phyloP scores from a whole-genome alignment of 2,329 filamentous ascomycete species.

The Diaporthe capsici region DNA sequence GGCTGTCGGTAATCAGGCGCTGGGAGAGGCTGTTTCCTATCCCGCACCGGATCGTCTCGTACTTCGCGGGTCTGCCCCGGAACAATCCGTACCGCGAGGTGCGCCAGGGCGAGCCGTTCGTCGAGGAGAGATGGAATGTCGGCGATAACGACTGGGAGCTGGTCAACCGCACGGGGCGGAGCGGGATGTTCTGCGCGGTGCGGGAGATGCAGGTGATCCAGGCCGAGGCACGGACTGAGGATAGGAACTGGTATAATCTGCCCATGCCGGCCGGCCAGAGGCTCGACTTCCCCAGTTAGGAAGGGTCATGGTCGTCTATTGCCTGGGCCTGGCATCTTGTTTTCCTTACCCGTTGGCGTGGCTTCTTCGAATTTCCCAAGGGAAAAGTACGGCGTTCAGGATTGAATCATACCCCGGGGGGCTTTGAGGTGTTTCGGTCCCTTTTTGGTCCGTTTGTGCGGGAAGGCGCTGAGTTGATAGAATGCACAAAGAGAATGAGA shows the following conservation, averaged over 20 bases:
- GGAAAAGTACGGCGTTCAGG: conserved; percentile 19
- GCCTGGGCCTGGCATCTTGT: neutral
- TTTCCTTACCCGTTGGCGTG: neutral
- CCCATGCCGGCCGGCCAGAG: conserved; percentile 52
- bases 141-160: conserved; percentile 56
- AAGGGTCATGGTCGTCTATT: neutral
- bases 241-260: conserved; percentile 54
- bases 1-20: conserved; percentile 71
- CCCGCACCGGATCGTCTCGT: conserved; percentile 71
- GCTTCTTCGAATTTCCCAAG: neutral
- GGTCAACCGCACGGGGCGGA: conserved; percentile 59
- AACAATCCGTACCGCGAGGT: conserved; percentile 74
- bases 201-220: conserved; percentile 61
- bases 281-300: conserved; percentile 50
- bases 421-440: conserved; percentile 5
- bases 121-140: conserved; percentile 63
- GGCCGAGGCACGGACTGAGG: conserved; percentile 47
- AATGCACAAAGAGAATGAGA: neutral
- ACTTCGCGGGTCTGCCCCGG: conserved; percentile 68
- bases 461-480: conserved; percentile 3
- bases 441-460: neutral
- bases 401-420: conserved; percentile 26
- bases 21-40: conserved; percentile 76
- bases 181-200: conserved; percentile 69
- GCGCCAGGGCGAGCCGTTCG: conserved; percentile 67